A percentile compares a stretch with the other conserved stretches of the same genome.
Evolutionary conservation across 148 eudicot genomes (phyloP).

Genomic region (Cornus florida): DNA sequence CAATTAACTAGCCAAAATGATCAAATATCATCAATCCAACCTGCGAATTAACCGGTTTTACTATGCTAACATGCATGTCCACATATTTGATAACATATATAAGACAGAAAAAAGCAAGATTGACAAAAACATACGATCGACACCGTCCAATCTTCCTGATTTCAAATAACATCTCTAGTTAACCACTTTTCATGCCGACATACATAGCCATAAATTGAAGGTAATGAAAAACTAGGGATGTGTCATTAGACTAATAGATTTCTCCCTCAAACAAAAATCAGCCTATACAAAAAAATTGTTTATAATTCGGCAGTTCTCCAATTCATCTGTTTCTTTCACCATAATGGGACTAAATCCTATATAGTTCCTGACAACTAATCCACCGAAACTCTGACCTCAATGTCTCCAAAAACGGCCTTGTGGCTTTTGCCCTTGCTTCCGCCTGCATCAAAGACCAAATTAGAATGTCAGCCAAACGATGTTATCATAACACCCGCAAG

Average conservation of each 20-base stretch:
- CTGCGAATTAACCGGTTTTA: too few relatives aligned
- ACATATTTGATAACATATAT: too few relatives aligned
- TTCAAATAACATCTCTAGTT: too few relatives aligned
- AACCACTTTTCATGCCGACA: too few relatives aligned
- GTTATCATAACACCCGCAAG: background rate
- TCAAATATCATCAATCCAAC: too few relatives aligned
- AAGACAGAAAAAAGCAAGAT: too few relatives aligned
- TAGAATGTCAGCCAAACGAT: background rate
- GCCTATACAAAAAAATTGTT: background rate
- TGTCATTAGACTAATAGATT: background rate
- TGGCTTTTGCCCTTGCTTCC: constrained; percentile 48
- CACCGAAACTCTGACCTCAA: constrained; percentile 5
- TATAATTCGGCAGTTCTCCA: background rate
- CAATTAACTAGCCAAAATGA: too few relatives aligned
- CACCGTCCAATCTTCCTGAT: too few relatives aligned
- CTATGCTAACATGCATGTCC: too few relatives aligned
- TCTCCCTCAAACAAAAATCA: constrained; percentile 5
- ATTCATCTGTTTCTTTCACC: background rate
- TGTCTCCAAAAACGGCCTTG: constrained; percentile 50
- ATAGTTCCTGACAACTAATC: background rate
- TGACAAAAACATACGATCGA: too few relatives aligned
- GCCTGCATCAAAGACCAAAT: constrained; percentile 39
- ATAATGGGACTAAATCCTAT: background rate
- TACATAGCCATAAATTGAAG: too few relatives aligned
- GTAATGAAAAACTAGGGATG: background rate